Evolutionary conservation across 2,329 filamentous ascomycete species (phyloP), one percentile per base, ranked within the genome.

Genomic region (Magnaporthales sp.): DNA sequence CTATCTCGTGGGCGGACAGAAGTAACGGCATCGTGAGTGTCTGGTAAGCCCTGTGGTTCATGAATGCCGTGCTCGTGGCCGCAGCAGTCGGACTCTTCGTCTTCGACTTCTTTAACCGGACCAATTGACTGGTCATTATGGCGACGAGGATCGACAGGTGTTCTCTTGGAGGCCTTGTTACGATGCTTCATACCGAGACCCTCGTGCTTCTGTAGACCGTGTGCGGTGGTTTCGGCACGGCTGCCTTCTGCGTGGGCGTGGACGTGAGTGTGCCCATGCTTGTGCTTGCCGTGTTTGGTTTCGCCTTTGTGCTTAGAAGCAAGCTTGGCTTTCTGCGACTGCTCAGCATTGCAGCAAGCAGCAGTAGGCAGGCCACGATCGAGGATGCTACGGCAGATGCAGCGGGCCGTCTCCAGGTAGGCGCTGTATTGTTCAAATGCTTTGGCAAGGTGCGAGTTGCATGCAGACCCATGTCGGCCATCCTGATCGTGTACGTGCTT

Each of bases 401-500:
- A 78, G 2, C 76, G 76, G n/a, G 75, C 74, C 10, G 73, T 72
- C 60, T 77, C 73, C n/a, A 78, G 73, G 63, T 77, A 77, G 66
- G 71, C 72, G 67, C 70, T 74, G 64, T 78, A 77, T 61, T 74
- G 73, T 22, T 76, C 72, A 61, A 77, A 75, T 0, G 76, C 76
- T 27, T 71, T 72, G 63, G 68, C 67, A 0, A 77, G 70, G 63
- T 78, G 76, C 32, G 72, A 72, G 51, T 65, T 73, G 62, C 76
- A 78, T 8, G 76, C 75, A 7, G 70, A 68, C 10, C 68, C 67
- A 2, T 67, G 70, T 60, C 73, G 73, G 30, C 73, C 72, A 62
- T 73, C 62, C 15, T 69, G 67, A 66, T 74, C 73, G 66, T 76
- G 74, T 64, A 60, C 66, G 67, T 75, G 74, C 6, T 70, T 46